Evolutionary conservation across 495 filamentous ascomycete species (phyloP).

Genomic region (Cryomyces antarcticus): DNA sequence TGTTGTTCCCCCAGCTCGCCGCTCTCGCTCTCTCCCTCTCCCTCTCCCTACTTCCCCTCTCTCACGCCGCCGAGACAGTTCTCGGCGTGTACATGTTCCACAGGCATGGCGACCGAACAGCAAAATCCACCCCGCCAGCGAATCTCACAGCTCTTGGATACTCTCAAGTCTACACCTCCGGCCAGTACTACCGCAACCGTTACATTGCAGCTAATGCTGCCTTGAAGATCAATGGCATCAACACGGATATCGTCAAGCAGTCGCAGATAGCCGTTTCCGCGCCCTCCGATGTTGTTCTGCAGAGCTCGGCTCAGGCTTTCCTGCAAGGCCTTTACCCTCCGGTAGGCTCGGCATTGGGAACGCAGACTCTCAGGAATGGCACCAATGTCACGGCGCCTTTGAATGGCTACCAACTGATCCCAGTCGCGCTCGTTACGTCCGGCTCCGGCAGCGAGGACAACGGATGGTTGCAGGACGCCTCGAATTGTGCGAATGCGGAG

Average conservation of each 20-base stretch:
- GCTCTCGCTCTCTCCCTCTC: conserved; percentile 2
- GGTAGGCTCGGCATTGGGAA: conserved; percentile 20
- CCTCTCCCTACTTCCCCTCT: conserved; percentile 9
- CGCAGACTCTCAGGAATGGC: conserved; percentile 31
- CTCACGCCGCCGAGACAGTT: conserved; percentile 35
- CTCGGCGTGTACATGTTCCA: conserved; percentile 43
- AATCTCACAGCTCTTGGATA: conserved; percentile 40
- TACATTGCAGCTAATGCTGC: conserved; percentile 33
- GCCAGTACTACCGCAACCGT: conserved; percentile 38
- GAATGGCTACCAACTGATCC: conserved; percentile 41
- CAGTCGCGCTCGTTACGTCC: conserved; percentile 21
- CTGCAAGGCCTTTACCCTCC: conserved; percentile 45
- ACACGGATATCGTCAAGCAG: conserved; percentile 31
- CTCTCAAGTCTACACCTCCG: conserved; percentile 36
- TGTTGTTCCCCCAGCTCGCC: no score
- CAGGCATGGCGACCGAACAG: conserved; percentile 42
- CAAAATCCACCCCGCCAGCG: conserved; percentile 31
- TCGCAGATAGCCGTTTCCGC: conserved; percentile 36
- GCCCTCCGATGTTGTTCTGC: conserved; percentile 17
- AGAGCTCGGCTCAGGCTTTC: conserved; percentile 24
- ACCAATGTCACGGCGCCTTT: conserved; percentile 30
- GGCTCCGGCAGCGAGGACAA: conserved; percentile 31
- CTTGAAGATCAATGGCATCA: conserved; percentile 35
- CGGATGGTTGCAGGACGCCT: conserved; percentile 36
- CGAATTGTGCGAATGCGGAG: conserved; percentile 38